A percentile compares a stretch with the other conserved stretches of the same genome.
These are phyloP conservation scores for Kregervanrija pseudodelftensis DNA, from an alignment of 805 yeast genomes.

Conservation along the genomic window DNA sequence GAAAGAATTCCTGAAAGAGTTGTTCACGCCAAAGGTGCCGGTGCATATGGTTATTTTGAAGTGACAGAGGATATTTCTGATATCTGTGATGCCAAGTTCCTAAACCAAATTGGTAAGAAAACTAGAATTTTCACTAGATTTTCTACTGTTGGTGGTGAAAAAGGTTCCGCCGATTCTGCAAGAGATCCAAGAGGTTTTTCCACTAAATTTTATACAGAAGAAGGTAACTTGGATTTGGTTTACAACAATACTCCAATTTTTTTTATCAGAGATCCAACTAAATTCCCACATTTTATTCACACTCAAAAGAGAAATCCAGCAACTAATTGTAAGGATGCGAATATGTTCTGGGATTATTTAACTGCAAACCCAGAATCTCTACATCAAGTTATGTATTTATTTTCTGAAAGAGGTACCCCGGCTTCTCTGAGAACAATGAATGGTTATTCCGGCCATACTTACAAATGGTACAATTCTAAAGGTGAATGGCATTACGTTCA, in stretches of 20 bases:
- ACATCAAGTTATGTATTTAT: conserved; percentile 68
- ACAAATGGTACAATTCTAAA: conserved; percentile 68
- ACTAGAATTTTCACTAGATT: conserved; percentile 69
- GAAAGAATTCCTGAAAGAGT: conserved; percentile 91
- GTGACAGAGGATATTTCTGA: conserved; percentile 82
- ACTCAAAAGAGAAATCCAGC: conserved; percentile 84
- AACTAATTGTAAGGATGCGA: conserved; percentile 71
- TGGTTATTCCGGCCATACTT: conserved; percentile 81
- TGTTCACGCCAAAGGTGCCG: conserved; percentile 91
- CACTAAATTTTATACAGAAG: conserved; percentile 72
- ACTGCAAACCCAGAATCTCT: conserved; percentile 65
- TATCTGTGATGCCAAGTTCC: conserved; percentile 61
- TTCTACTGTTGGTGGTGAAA: conserved; percentile 84
- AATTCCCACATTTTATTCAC: conserved; percentile 84
- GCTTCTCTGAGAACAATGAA: conserved; percentile 69
- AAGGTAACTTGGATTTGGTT: conserved; percentile 80
- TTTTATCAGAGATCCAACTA: conserved; percentile 77
- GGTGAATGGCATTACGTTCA: conserved; percentile 78
- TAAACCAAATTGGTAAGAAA: conserved; percentile 70
- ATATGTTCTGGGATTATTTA: conserved; percentile 82
- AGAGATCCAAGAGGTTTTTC: conserved; percentile 88
- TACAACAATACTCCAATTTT: conserved; percentile 83
- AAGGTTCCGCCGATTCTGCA: conserved; percentile 74
- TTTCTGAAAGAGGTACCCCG: conserved; percentile 81
- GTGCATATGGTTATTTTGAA: conserved; percentile 83